These are phyloP conservation scores for Monosporascus cannonballus DNA, from an alignment of 2,329 filamentous ascomycete genomes.

Conservation along the genomic window DNA sequence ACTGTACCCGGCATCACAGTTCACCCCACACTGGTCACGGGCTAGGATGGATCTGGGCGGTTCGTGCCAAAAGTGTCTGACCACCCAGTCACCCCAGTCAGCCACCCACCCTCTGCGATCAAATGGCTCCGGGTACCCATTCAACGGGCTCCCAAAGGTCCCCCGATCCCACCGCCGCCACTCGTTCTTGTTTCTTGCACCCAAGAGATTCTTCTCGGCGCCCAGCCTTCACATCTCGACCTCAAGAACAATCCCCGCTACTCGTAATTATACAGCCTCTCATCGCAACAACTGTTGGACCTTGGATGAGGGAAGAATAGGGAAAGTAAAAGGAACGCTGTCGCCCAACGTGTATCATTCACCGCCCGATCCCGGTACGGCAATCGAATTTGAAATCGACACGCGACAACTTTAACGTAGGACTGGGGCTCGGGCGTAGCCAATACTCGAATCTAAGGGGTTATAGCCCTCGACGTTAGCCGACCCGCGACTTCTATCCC, in stretches of 20 bases:
- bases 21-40: background rate
- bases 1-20: background rate
- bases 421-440: background rate
- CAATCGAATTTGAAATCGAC: background rate
- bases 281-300: slow-evolving; percentile 4
- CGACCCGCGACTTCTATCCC: too few species aligned
- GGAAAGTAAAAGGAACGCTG: background rate
- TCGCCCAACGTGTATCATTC: too few species aligned
- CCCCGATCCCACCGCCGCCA: slow-evolving; percentile 1
- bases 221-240: slow-evolving; percentile 30
- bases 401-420: background rate
- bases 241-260: slow-evolving; percentile 8
- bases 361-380: too few species aligned
- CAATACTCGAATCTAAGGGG: background rate
- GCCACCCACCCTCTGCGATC: background rate
- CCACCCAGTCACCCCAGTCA: background rate
- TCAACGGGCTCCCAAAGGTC: slow-evolving; percentile 1
- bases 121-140: slow-evolving; percentile 1
- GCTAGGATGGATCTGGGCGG: background rate
- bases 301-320: background rate
- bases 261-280: slow-evolving; percentile 4
- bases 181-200: slow-evolving; percentile 11
- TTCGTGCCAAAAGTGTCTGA: background rate
- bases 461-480: background rate
- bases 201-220: slow-evolving; percentile 31